Evolutionary conservation across 2,329 filamentous ascomycete species (phyloP).

Genomic region (Penicillium brasilianum): DNA sequence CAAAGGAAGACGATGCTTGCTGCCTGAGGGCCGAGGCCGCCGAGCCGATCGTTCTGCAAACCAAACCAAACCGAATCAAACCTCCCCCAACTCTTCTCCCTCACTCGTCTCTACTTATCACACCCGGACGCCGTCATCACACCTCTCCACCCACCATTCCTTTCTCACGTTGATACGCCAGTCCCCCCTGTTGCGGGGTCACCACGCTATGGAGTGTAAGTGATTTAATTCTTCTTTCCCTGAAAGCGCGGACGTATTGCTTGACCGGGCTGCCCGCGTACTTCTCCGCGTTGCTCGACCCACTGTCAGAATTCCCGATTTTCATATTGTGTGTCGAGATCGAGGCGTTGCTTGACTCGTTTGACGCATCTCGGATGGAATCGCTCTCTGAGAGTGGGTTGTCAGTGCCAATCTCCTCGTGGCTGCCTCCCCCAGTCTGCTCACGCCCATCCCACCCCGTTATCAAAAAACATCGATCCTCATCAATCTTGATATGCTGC

Average conservation of each 20-base stretch:
- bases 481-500: slow-evolving; percentile 43
- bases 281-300: slow-evolving; percentile 48
- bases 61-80: slow-evolving; percentile 29
- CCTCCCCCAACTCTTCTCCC: slow-evolving; percentile 43
- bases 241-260: slow-evolving; percentile 35
- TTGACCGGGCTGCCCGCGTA: slow-evolving; percentile 42
- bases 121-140: slow-evolving; percentile 27
- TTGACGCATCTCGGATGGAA: slow-evolving; percentile 24
- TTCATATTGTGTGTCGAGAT: slow-evolving; percentile 25
- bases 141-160: slow-evolving; percentile 33
- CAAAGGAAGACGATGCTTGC: slow-evolving; percentile 13
- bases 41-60: slow-evolving; percentile 29
- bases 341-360: slow-evolving; percentile 22
- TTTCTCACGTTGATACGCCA: slow-evolving; percentile 42
- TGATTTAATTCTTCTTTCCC: slow-evolving; percentile 45
- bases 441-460: slow-evolving; percentile 43
- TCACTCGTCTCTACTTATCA: slow-evolving; percentile 43
- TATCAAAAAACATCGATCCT: slow-evolving; percentile 44
- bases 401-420: slow-evolving; percentile 28
- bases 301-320: slow-evolving; percentile 40
- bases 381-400: slow-evolving; percentile 28
- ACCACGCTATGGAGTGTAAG: slow-evolving; percentile 65
- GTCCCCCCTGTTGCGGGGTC: slow-evolving; percentile 50
- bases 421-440: slow-evolving; percentile 32
- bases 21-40: slow-evolving; percentile 39